Evolutionary conservation across 768 basidiomycete genomes (phyloP).

Genomic region (Tylopilus intermedius): DNA sequence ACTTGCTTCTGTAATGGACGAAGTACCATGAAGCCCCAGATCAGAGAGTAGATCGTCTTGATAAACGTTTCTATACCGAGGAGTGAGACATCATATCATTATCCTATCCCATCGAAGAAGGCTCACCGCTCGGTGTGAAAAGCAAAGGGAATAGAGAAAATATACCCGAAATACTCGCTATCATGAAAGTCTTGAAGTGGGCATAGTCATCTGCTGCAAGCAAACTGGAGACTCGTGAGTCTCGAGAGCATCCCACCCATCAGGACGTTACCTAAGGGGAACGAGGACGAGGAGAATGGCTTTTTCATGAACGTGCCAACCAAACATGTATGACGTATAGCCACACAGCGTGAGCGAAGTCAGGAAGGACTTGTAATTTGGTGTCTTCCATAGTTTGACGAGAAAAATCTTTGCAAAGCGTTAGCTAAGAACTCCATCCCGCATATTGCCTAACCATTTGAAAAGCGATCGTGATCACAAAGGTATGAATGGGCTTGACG

Average conservation of each 20-base stretch:
- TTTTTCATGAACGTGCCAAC: constrained; percentile 99
- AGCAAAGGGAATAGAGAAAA: constrained; percentile 88
- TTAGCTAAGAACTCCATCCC: background rate
- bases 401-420: constrained; percentile 57
- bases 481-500: constrained; percentile 80
- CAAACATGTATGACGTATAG: constrained; percentile 89
- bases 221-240: constrained; percentile 45
- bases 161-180: constrained; percentile 78
- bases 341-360: constrained; percentile 85
- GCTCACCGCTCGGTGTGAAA: constrained; percentile 79
- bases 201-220: constrained; percentile 79
- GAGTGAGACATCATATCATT: constrained; percentile 1
- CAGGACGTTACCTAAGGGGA: constrained; percentile 64
- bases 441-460: constrained; percentile 52
- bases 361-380: constrained; percentile 85
- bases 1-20: constrained; percentile 62
- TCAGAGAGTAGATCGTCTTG: constrained; percentile 68
- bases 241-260: constrained; percentile 5
- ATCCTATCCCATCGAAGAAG: background rate
- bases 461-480: constrained; percentile 67
- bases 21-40: constrained; percentile 70
- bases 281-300: constrained; percentile 86
- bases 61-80: constrained; percentile 66
- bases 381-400: constrained; percentile 75
- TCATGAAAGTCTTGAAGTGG: constrained; percentile 79